A percentile compares a stretch with the other conserved stretches of the same genome.
Conservation (phyloP, 495 filamentous ascomycete species). For the Lophiostoma macrostomum region DNA sequence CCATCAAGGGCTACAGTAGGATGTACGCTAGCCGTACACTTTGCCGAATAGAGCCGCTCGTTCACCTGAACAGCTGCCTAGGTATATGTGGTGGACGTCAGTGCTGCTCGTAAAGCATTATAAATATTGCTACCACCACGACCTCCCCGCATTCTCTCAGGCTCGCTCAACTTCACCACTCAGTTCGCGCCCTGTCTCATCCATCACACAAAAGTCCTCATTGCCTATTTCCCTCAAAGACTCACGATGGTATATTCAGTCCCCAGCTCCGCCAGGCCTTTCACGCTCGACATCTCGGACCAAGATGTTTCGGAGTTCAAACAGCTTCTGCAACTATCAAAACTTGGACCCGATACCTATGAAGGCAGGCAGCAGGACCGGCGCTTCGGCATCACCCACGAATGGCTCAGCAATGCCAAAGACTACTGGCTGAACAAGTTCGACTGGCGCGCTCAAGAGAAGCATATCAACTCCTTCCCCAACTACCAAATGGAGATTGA, state of each 20-base stretch:
- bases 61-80: too few species aligned
- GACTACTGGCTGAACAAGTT: conserved; percentile 50
- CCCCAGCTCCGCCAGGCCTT: conserved; percentile 36
- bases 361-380: conserved; percentile 49
- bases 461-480: conserved; percentile 60
- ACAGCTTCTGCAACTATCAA: conserved; percentile 50
- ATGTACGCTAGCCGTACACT: too few species aligned
- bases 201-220: background rate
- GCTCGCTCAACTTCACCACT: background rate
- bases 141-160: too few species aligned
- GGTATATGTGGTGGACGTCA: too few species aligned
- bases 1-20: too few species aligned
- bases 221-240: background rate
- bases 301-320: conserved; percentile 48
- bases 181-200: background rate
- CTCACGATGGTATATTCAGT: conserved; percentile 15
- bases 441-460: conserved; percentile 51
- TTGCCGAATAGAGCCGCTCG: too few species aligned
- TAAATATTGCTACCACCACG: too few species aligned
- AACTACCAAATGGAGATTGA: conserved; percentile 56
- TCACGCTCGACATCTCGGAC: conserved; percentile 47
- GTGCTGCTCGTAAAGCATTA: too few species aligned
- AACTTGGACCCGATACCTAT: conserved; percentile 51
- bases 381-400: conserved; percentile 50
- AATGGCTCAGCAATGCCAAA: conserved; percentile 57